phyloP scores from a whole-genome alignment of 495 filamentous ascomycete genomes.

The Haplographium delicatum region DNA sequence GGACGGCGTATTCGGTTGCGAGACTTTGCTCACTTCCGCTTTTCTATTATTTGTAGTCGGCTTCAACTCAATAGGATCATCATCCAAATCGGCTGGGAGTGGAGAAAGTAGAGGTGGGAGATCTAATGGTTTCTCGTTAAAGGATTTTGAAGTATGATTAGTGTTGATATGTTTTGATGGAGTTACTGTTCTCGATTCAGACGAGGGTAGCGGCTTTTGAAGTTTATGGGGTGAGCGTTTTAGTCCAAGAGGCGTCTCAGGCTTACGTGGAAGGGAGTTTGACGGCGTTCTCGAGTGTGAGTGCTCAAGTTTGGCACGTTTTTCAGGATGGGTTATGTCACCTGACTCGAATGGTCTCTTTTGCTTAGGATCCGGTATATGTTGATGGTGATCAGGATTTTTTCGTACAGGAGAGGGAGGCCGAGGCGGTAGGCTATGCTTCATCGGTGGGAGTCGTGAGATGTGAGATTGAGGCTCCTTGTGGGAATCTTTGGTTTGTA shows the following conservation, averaged over 20 bases:
- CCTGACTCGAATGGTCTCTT: slow-evolving; percentile 18
- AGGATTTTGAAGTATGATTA: slow-evolving; percentile 9
- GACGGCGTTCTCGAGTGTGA: slow-evolving; percentile 13
- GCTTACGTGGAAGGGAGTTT: not conserved
- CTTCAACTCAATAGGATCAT: not conserved
- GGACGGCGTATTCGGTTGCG: slow-evolving; percentile 6
- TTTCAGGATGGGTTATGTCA: slow-evolving; percentile 15
- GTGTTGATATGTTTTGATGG: not conserved
- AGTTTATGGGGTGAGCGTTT: not conserved
- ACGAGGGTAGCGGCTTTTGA: not conserved
- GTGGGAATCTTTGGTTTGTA: slow-evolving; percentile 7
- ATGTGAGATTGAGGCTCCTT: not conserved
- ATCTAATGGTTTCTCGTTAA: slow-evolving; percentile 11
- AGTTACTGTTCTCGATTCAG: slow-evolving; percentile 8
- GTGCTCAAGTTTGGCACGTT: slow-evolving; percentile 21
- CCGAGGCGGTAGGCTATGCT: slow-evolving; percentile 20
- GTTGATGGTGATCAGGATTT: slow-evolving; percentile 2
- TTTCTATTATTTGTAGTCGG: slow-evolving; percentile 1
- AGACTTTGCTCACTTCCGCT: not conserved
- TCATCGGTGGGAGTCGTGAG: slow-evolving; percentile 1
- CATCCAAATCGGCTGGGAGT: slow-evolving; percentile 21
- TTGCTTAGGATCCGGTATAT: slow-evolving; percentile 6
- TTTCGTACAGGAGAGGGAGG: slow-evolving; percentile 17
- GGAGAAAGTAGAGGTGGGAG: slow-evolving; percentile 22
- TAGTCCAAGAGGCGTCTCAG: not conserved